Evolutionary conservation across 208 protist genomes (phyloP), one percentile per base, ranked within the genome.

Genomic region (Strigomonas galati): DNA sequence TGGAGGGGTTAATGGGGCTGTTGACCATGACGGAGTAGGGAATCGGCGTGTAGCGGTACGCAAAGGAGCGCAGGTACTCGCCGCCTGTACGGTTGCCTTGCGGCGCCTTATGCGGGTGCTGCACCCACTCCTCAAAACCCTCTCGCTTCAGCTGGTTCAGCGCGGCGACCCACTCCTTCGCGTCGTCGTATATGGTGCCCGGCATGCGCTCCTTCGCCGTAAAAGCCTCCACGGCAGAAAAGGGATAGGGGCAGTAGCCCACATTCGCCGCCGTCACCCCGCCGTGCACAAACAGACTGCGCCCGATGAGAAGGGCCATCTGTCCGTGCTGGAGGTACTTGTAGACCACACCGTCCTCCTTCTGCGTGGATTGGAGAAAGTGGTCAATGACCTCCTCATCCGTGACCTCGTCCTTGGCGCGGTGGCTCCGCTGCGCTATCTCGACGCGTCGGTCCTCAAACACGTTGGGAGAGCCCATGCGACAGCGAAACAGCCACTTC

Each of bases 211-310:
- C 54, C 6, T 4, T 19, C 19, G 40, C 40, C 17, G 10, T 43
- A n/a, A 31, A 40, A 26, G 65, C 61, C 30, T 61, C 58, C 23
- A 2, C 27, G n/a, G 31, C 43, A 10, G 23, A 58, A 40, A 68
- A 68, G 14, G 63, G 63, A n/a, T 23, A 17, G 23, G 61, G 66
- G n/a, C 85, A 67, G 56, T 84, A 74, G 12, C 77, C 80, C n/a
- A 81, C 43, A 43, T 78, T 81, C 40, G 72, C 57, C 51, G 76
- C 51, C 1, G 40, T 37, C 30, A 90, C 62, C 24, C 40, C 55
- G 59, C 79, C 85, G 64, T 91, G 85, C 44, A 86, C 79, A 64
- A 91, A 91, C 14, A 91, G 69, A 52, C 60, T 54, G n/a, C 70
- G 51, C 31, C 69, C 77, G 0, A 86, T 4, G 24, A 79, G 44